Percentiles rank a stretch among this genome's conserved stretches.
Evolutionary conservation across 805 yeast species (phyloP).

Genomic region (Hanseniaspora meyeri): DNA sequence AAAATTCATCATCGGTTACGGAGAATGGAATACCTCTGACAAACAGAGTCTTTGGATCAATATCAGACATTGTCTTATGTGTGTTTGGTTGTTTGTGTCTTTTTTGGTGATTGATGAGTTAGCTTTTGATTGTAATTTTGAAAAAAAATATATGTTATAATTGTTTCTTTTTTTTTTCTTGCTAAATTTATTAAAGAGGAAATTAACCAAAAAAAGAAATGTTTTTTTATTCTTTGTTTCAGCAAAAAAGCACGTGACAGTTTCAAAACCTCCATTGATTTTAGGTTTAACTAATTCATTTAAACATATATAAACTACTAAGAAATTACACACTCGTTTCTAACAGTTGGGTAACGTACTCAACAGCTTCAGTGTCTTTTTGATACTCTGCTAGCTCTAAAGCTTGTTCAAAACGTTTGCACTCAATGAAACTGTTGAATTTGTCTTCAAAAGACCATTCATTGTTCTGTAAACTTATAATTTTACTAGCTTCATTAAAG

Average conservation of each 20-base stretch:
- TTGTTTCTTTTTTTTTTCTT: background rate
- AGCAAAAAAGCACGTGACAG: too few relatives aligned
- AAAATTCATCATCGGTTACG: conserved; percentile 69
- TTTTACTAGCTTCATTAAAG: conserved; percentile 45
- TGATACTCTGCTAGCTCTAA: conserved; percentile 25
- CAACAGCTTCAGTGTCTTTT: conserved; percentile 17
- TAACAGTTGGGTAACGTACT: background rate
- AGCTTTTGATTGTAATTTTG: too few relatives aligned
- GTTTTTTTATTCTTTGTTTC: background rate
- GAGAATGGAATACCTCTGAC: conserved; percentile 73
- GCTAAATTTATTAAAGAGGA: background rate
- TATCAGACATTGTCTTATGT: conserved; percentile 14
- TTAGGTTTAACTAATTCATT: too few relatives aligned
- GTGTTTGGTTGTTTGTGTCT: background rate
- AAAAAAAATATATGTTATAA: too few relatives aligned
- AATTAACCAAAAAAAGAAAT: background rate
- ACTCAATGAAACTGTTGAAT: conserved; percentile 39
- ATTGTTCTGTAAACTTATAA: conserved; percentile 41
- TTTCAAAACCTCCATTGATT: too few relatives aligned
- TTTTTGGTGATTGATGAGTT: background rate
- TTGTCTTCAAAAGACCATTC: conserved; percentile 35
- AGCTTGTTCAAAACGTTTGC: conserved; percentile 41
- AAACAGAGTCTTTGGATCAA: conserved; percentile 52
- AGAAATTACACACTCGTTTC: background rate
- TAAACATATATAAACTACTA: background rate